Evolutionary conservation across 2,329 filamentous ascomycete species (phyloP).

Genomic region (Stachybotrys echinatus): DNA sequence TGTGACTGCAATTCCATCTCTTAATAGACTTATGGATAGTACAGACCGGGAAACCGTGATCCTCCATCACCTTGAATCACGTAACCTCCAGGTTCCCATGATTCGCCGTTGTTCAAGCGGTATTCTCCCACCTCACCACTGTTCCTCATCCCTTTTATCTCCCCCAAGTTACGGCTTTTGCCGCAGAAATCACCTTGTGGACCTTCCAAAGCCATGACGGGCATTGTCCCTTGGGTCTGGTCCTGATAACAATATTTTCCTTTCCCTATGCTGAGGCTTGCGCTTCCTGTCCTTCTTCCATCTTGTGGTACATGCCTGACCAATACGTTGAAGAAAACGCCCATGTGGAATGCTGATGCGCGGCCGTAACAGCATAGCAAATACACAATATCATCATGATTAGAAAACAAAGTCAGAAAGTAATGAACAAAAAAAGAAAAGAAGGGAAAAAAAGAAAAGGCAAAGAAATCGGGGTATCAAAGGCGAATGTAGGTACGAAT

Average conservation of each 20-base stretch:
- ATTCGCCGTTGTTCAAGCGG: too few species aligned
- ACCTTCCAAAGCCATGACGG: too few species aligned
- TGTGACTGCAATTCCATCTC: too few species aligned
- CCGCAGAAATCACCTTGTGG: too few species aligned
- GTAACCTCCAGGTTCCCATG: too few species aligned
- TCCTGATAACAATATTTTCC: not conserved
- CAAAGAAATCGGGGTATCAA: conserved; percentile 29
- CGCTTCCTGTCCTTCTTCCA: not conserved
- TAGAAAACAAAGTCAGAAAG: not conserved
- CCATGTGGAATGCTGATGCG: not conserved
- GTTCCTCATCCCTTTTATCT: too few species aligned
- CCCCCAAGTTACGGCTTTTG: too few species aligned
- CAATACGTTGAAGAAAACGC: not conserved
- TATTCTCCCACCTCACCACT: too few species aligned
- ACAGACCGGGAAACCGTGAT: too few species aligned
- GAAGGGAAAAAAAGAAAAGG: conserved; percentile 12
- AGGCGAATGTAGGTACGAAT: conserved; percentile 25
- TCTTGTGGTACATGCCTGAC: not conserved
- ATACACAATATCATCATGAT: not conserved
- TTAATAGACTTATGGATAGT: too few species aligned
- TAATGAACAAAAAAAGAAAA: not conserved
- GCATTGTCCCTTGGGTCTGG: not conserved
- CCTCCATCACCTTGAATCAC: too few species aligned
- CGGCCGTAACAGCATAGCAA: not conserved
- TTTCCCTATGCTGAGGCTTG: not conserved